Evolutionary conservation across 1,284 basidiomycete genomes (phyloP).

Genomic region (Inonotus obliquus): DNA sequence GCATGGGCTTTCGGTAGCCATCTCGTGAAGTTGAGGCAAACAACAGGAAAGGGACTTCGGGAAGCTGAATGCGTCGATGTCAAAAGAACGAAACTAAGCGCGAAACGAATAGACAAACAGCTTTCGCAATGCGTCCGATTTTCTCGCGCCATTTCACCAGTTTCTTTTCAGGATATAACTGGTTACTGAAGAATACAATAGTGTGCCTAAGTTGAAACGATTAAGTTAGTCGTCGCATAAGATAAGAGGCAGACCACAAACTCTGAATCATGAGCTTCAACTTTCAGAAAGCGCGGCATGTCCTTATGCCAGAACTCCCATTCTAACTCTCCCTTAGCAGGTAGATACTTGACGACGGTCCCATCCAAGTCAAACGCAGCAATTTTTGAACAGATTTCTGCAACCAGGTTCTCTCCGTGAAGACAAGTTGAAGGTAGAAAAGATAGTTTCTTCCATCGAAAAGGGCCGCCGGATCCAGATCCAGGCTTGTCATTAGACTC

Average conservation of each 20-base stretch:
- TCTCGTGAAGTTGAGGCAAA: slow-evolving; percentile 78
- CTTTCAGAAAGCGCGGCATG: slow-evolving; percentile 63
- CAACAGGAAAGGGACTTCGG: slow-evolving; percentile 71
- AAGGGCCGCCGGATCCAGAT: slow-evolving; percentile 25
- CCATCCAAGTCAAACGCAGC: slow-evolving; percentile 88
- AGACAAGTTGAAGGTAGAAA: slow-evolving; percentile 48
- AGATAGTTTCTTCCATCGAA: slow-evolving; percentile 48
- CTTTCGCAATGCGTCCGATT: slow-evolving; percentile 60
- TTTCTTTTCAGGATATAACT: slow-evolving; percentile 48
- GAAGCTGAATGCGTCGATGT: slow-evolving; percentile 41
- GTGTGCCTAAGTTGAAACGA: slow-evolving; percentile 47
- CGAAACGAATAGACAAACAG: slow-evolving; percentile 41
- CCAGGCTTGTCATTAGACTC: background rate
- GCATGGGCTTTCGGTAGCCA: slow-evolving; percentile 82
- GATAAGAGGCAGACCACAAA: slow-evolving; percentile 29
- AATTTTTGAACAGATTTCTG: slow-evolving; percentile 48
- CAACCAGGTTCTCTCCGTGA: slow-evolving; percentile 53
- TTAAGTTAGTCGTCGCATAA: background rate
- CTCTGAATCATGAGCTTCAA: slow-evolving; percentile 59
- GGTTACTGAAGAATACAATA: slow-evolving; percentile 79
- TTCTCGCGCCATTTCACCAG: slow-evolving; percentile 72
- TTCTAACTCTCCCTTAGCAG: slow-evolving; percentile 44
- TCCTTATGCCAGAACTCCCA: slow-evolving; percentile 77
- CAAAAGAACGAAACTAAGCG: background rate
- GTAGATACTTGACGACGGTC: slow-evolving; percentile 69